Evolutionary conservation across 2,329 filamentous ascomycete species (phyloP).

Genomic region (Epichloe amarillans): DNA sequence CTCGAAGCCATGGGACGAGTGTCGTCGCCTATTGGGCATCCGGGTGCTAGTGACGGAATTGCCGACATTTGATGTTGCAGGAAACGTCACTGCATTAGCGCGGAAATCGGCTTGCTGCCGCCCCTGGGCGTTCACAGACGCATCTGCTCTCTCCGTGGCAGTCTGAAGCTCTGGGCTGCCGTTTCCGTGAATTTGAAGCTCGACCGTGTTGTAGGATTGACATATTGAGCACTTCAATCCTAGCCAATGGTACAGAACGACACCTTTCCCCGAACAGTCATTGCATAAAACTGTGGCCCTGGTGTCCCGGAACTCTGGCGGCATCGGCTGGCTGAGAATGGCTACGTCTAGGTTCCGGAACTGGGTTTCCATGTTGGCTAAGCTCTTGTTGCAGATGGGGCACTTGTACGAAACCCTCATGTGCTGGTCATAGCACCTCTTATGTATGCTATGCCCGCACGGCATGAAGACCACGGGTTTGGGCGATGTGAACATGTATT

Average conservation of each 20-base stretch:
- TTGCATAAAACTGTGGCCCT: constrained; percentile 83
- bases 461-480: constrained; percentile 84
- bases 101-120: constrained; percentile 2
- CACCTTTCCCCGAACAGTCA: constrained; percentile 80
- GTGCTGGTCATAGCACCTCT: constrained; percentile 75
- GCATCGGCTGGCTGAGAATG: constrained; percentile 87
- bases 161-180: constrained; percentile 16
- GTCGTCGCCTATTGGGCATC: constrained; percentile 21
- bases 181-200: constrained; percentile 45
- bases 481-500: constrained; percentile 90
- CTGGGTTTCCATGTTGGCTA: constrained; percentile 94
- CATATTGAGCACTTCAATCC: constrained; percentile 77
- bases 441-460: constrained; percentile 93
- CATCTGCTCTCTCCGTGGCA: constrained; percentile 12
- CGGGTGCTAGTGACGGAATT: constrained; percentile 2
- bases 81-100: background rate
- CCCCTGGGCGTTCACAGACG: constrained; percentile 1
- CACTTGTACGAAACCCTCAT: constrained; percentile 89
- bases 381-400: constrained; percentile 88
- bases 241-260: constrained; percentile 85
- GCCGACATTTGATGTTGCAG: background rate
- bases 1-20: constrained; percentile 26
- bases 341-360: constrained; percentile 84
- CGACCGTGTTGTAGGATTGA: constrained; percentile 55
- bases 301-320: constrained; percentile 64